These are phyloP conservation scores for Durio zibethinus DNA, from an alignment of 345 rosid genomes.

Conservation along the genomic window DNA sequence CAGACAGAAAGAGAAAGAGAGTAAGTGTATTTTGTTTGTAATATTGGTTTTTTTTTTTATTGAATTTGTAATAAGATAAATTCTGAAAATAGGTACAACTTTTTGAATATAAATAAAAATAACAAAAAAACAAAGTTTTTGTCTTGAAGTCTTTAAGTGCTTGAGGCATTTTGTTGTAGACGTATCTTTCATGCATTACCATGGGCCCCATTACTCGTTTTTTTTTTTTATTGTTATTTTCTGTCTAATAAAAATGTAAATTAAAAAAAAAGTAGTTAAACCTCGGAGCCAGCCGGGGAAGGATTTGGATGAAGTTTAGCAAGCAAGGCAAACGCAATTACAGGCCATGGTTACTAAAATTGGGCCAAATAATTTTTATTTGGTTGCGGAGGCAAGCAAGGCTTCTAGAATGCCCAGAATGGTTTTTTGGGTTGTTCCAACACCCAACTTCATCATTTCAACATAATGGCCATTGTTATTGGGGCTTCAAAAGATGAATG, in stretches of 20 bases:
- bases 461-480: not conserved
- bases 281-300: not conserved
- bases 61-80: not conserved
- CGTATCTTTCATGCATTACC: conserved; percentile 32
- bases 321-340: not conserved
- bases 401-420: not conserved
- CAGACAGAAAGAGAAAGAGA: not conserved
- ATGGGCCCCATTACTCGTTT: not conserved
- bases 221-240: not conserved
- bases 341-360: too few species aligned
- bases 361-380: not conserved
- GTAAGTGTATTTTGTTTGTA: not conserved
- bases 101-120: not conserved
- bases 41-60: not conserved
- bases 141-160: too few species aligned
- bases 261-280: not conserved
- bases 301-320: not conserved
- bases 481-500: not conserved
- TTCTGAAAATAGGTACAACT: not conserved
- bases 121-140: not conserved
- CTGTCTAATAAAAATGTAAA: not conserved
- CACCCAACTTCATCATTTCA: not conserved
- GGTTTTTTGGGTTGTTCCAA: not conserved
- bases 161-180: conserved; percentile 16
- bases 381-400: not conserved